phyloP scores from a whole-genome alignment of 202 grass and related monocot genomes.

The Saccharum hybrid region DNA sequence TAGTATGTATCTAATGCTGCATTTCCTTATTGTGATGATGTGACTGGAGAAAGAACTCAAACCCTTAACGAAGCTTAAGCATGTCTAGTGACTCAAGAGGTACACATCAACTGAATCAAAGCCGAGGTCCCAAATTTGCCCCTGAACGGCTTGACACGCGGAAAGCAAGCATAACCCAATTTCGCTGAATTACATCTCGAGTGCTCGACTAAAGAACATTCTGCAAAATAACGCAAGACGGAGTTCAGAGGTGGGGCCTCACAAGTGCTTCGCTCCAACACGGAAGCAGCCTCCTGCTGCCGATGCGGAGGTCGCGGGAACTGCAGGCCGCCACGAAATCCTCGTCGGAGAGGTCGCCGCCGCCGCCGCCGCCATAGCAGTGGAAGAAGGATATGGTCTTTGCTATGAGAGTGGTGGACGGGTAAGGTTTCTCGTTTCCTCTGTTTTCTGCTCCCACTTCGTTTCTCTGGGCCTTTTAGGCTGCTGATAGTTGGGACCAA shows the following conservation, averaged over 20 bases:
- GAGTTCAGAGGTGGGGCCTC: constrained; percentile 22
- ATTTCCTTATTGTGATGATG: neutral
- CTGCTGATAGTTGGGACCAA: neutral
- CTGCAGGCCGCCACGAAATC: constrained; percentile 28
- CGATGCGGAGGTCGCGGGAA: neutral
- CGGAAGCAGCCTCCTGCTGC: constrained; percentile 19
- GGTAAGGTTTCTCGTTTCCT: constrained; percentile 40
- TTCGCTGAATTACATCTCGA: neutral
- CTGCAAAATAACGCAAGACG: neutral
- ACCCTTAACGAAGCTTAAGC: neutral
- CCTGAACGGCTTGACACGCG: neutral
- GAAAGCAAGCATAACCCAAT: neutral
- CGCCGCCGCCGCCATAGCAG: constrained; percentile 41
- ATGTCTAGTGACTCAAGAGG: neutral
- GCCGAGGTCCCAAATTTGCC: constrained; percentile 10
- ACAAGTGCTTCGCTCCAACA: constrained; percentile 36
- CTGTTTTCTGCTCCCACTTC: neutral
- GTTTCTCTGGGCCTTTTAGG: neutral
- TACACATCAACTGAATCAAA: neutral
- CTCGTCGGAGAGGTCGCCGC: constrained; percentile 39
- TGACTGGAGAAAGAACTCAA: neutral
- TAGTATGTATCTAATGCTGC: neutral
- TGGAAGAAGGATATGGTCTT: constrained; percentile 34
- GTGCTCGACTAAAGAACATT: neutral
- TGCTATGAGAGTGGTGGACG: constrained; percentile 14